Evolutionary conservation across 2,329 filamentous ascomycete species (phyloP), one percentile per base, ranked within the genome.

Genomic region (Aspergillus piperis): DNA sequence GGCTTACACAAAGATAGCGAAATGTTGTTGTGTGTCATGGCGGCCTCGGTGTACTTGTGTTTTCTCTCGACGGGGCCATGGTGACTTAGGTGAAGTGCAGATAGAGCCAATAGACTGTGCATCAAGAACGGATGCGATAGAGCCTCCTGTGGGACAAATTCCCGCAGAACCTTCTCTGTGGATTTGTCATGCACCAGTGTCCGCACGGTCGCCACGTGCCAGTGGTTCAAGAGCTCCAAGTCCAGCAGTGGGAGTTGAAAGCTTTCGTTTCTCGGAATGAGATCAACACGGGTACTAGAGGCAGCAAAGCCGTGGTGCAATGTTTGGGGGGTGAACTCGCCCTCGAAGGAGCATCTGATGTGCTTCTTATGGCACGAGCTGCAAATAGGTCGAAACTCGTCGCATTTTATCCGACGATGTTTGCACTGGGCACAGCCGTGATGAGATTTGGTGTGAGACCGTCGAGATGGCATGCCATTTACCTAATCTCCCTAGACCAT

Each of bases 341-440:
- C 58, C 4, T 56, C 21, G 27, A 61, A 65, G 0, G 25, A 13
- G 21, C 61, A 65, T 2, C 13, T 7, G 2, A 63, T 21, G 3
- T 36, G 30, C 47, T 55, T 63, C 44, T 39, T 59, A 7, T 36
- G 25, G 41, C 63, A 65, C 4, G 59, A 54, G 15, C 53, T 21
- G 38, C 63, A 65, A 13, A n/a, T 19, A 11, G 63, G 63, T 6
- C 57, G 63, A 13, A 36, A 23, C 30, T 65, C 63, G 23, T 65
- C 61, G 15, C 63, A 65, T 54, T 65, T 65, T 5, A 65, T 62
- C 27, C 61, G 39, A 17, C 63, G 63, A 10, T 56, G 57, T 38
- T 65, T 65, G 50, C 63, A 65, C 19, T 63, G 58, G 27, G 36
- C 17, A 27, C 63, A 65, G 27, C 61, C 62, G 7, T 62, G 60